Evolutionary conservation across 2,329 filamentous ascomycete species (phyloP), one percentile per base, ranked within the genome.

Genomic region (Paracoccidioides lutzii): DNA sequence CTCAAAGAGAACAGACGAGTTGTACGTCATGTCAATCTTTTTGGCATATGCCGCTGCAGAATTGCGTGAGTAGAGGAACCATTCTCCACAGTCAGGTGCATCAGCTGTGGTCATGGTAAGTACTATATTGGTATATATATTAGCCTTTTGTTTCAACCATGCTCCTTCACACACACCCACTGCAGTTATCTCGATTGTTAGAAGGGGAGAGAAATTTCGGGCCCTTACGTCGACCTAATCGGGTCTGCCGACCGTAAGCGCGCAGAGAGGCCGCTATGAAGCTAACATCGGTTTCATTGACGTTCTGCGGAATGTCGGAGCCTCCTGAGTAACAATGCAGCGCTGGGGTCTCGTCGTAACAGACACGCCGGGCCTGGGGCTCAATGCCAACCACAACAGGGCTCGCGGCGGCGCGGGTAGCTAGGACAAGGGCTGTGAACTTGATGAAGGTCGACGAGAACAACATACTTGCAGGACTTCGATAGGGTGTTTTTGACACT

Each of bases 81-180:
- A 55, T 52, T 55, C 54, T 45, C 54, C 48, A 9, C 54, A 55
- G 45, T 55, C 40, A 43, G 54, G 28, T 22, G 48, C 48, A 32
- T 52, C 46, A 12, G 54, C 54, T 12, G 54, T 48, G 7, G 32
- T 44, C 54, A 55, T 55, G 35, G 54, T 55, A 38, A 55, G 41
- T 38, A 55, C 54, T 54, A 33, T 37, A 40, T 35, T 55, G 14
- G 12, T 53, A 32, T 33, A 38, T 4, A 14, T 5, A n/a, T 51
- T 51, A 51, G 48, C n/a, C 28, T 28, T 28, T 32, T 22, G 33
- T n/a, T 40, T 30, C 14, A 22, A 41, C 37, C 9, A 7, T 1
- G 30, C 30, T 40, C 6, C 33, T 10, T 51, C 3, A 22, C 38
- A 54, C 30, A 22, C 2, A 14, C 44, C 28, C n/a, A 30, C n/a